Base-by-base conservation (phyloP, 2,329 filamentous ascomycete genomes). In the Paramyrothecium sp. region DNA sequence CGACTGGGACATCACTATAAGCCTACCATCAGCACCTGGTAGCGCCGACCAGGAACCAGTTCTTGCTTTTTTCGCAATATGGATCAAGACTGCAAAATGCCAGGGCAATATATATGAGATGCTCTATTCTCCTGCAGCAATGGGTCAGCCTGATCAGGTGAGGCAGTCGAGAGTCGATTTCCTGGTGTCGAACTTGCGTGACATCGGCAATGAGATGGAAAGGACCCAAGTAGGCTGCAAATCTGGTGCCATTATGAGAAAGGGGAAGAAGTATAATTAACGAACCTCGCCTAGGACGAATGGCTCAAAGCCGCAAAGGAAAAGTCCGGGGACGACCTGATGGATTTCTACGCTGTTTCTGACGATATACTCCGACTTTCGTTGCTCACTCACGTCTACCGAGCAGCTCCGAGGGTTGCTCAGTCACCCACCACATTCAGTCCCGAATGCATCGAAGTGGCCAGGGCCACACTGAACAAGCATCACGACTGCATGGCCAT, bases 81-180 rank as follows among this genome's bases (percentile, higher is more conserved):
- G 82, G 80, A 75, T 83, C 30, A 67, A 73, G 50, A 74, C 82
- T 13, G 79, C 81, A n/a, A 75, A 75, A n/a, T 77, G 83, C 10
- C 81, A 85, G 54, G 81, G 82, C 3, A 75, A 79, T 4, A 79
- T 85, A 23, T 86, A 86, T 58, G 78, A 85, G 63, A 71, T 78
- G 3, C 67, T 86, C 2, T 86, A 86, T 62, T 75, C 73, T 26
- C 74, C 74, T 2, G 75, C 72, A 4, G 73, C 76, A 0, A 69
- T 77, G 17, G 65, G 69, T 1, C 71, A 77, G 57, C 61, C 69
- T 0, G 69, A 71, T 10, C 54, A 66, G 8, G 61, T 70, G 12
- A 69, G 77, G 8, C 63, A 66, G 10, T 67, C 67, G 19, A 71
- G 75, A 54, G 76, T 70, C 19, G 64, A 58, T 48, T 60, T 58